Conservation (phyloP, 2,329 filamentous ascomycete species). For the Botryotinia calthae region DNA sequence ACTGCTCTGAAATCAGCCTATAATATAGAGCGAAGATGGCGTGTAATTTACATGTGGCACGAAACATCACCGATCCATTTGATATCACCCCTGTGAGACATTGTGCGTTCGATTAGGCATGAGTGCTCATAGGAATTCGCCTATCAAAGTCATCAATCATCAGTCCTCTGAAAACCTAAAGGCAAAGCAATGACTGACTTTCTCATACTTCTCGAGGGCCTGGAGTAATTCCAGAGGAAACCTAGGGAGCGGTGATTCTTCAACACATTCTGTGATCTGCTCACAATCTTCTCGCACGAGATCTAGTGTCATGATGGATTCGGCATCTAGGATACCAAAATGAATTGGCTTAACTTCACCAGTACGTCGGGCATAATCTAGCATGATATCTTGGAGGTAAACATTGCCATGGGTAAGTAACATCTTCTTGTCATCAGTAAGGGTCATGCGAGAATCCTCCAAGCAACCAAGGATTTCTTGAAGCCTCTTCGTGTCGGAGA, state of each 20-base stretch:
- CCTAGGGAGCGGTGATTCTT: background rate
- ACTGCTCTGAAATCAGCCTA: background rate
- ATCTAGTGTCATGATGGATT: background rate
- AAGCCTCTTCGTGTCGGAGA: background rate
- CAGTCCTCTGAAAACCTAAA: background rate
- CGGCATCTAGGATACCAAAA: background rate
- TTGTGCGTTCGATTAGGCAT: background rate
- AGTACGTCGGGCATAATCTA: background rate
- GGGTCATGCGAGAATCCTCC: background rate
- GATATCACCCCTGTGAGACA: background rate
- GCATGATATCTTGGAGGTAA: background rate
- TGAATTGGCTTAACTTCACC: background rate
- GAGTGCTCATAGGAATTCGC: background rate
- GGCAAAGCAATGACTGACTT: background rate
- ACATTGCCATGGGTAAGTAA: background rate
- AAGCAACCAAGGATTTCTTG: background rate
- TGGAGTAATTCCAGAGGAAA: background rate
- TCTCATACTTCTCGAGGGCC: background rate
- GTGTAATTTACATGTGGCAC: background rate
- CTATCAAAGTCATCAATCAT: background rate
- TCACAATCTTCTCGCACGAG: background rate
- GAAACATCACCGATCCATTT: background rate
- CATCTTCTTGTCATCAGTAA: background rate
- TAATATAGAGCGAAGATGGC: background rate
- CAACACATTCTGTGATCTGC: background rate